phyloP scores from a whole-genome alignment of 2,329 filamentous ascomycete species.

The Fusarium oxysporum region DNA sequence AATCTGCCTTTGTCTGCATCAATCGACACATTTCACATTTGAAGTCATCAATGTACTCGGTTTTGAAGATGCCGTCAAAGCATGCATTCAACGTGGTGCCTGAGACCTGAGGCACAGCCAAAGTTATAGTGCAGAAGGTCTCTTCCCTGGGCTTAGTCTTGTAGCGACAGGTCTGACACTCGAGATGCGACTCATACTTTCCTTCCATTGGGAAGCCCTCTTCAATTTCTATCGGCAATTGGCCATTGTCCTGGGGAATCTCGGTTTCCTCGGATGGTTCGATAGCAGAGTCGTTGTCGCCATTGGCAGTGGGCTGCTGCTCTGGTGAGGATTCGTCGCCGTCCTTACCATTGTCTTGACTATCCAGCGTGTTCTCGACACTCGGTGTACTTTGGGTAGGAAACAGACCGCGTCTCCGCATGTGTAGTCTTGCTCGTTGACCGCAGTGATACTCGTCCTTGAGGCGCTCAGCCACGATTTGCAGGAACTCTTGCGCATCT shows the following conservation, averaged over 20 bases:
- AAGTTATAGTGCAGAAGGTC: slow-evolving; percentile 89
- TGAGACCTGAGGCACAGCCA: slow-evolving; percentile 87
- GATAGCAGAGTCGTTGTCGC: slow-evolving; percentile 36
- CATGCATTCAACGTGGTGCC: slow-evolving; percentile 87
- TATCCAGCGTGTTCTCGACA: slow-evolving; percentile 35
- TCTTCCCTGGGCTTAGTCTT: slow-evolving; percentile 86
- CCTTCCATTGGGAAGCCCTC: slow-evolving; percentile 93
- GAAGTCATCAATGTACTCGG: slow-evolving; percentile 96
- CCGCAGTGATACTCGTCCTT: slow-evolving; percentile 95
- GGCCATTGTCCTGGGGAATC: slow-evolving; percentile 37
- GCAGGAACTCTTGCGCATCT: slow-evolving; percentile 96
- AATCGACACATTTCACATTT: slow-evolving; percentile 93
- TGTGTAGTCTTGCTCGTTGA: slow-evolving; percentile 74
- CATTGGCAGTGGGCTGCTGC: slow-evolving; percentile 22
- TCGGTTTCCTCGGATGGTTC: slow-evolving; percentile 39
- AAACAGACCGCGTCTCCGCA: slow-evolving; percentile 51
- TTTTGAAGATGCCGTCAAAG: slow-evolving; percentile 94
- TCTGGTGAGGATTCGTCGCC: slow-evolving; percentile 16
- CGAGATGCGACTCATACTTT: slow-evolving; percentile 91
- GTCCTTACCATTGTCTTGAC: slow-evolving; percentile 33
- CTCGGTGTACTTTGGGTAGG: slow-evolving; percentile 16
- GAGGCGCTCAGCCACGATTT: slow-evolving; percentile 90
- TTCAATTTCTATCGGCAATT: slow-evolving; percentile 60
- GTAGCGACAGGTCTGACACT: slow-evolving; percentile 91
- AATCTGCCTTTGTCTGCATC: slow-evolving; percentile 77